Conservation (phyloP, 768 basidiomycete species). For the Termitomyces heimii region DNA sequence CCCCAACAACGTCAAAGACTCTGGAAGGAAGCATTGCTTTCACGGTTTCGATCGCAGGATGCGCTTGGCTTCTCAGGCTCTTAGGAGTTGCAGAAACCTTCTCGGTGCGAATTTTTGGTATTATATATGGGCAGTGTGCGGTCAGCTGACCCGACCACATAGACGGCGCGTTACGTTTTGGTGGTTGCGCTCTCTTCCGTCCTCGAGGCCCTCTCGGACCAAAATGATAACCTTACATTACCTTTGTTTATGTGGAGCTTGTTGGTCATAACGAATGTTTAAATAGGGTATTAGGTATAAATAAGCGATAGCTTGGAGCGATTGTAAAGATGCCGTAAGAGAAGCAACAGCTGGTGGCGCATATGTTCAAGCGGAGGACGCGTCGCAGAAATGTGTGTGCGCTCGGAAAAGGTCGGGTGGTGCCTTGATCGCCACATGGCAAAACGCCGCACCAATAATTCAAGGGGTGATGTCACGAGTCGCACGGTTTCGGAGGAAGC, state of each 20-base stretch:
- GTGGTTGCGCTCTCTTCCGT: conserved; percentile 62
- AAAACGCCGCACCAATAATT: not conserved
- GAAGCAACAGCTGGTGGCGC: not conserved
- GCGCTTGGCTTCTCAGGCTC: conserved; percentile 66
- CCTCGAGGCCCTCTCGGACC: conserved; percentile 88
- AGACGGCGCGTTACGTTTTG: conserved; percentile 64
- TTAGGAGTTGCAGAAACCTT: conserved; percentile 68
- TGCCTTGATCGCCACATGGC: not conserved
- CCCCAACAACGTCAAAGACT: conserved; percentile 78
- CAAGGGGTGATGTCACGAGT: conserved; percentile 24
- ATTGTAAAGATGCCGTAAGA: not conserved
- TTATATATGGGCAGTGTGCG: not conserved
- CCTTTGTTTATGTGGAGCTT: conserved; percentile 97
- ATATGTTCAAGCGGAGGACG: not conserved
- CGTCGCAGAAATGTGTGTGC: not conserved
- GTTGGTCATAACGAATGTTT: conserved; percentile 51
- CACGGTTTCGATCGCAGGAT: conserved; percentile 58
- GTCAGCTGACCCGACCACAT: conserved; percentile 7
- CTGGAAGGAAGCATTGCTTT: conserved; percentile 89
- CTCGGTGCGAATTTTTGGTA: conserved; percentile 50
- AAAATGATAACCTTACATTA: conserved; percentile 96
- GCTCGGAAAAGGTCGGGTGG: not conserved
- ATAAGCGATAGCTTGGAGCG: not conserved
- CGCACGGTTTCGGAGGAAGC: conserved; percentile 19
- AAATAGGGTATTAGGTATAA: not conserved